These are phyloP conservation scores for Rhynchospora breviuscula DNA, from an alignment of 176 grass and related monocot genomes.

Conservation along the genomic window DNA sequence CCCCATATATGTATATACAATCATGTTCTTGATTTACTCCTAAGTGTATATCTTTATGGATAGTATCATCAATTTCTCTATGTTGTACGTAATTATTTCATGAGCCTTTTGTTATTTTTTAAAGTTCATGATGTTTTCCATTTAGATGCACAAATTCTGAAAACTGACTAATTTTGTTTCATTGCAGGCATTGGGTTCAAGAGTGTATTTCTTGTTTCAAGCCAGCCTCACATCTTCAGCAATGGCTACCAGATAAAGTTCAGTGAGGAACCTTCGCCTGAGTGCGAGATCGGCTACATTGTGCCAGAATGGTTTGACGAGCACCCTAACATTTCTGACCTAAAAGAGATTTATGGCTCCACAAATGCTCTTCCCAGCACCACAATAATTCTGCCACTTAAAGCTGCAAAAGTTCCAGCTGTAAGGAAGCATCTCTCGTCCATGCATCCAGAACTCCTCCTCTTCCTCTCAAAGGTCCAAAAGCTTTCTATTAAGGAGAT, in stretches of 20 bases:
- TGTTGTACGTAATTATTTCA: not conserved
- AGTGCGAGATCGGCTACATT: constrained; percentile 74
- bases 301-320: constrained; percentile 71
- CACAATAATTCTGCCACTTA: constrained; percentile 60
- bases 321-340: constrained; percentile 41
- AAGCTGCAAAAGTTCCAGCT: constrained; percentile 39
- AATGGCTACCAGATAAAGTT: constrained; percentile 86
- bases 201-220: constrained; percentile 63
- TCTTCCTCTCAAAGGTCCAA: constrained; percentile 69
- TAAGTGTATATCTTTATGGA: not conserved
- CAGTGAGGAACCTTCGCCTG: constrained; percentile 49
- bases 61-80: not conserved
- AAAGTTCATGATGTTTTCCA: not conserved
- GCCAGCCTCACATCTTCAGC: constrained; percentile 68
- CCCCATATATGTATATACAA: too few species aligned
- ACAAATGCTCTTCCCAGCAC: constrained; percentile 50
- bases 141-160: not conserved
- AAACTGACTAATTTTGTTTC: not conserved
- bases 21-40: not conserved
- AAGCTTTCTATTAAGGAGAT: constrained; percentile 41
- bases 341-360: constrained; percentile 40
- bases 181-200: constrained; percentile 77
- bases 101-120: not conserved
- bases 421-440: constrained; percentile 69
- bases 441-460: constrained; percentile 63